Base-by-base conservation (phyloP, 2,329 filamentous ascomycete species). In the Apiospora kogelbergensis region DNA sequence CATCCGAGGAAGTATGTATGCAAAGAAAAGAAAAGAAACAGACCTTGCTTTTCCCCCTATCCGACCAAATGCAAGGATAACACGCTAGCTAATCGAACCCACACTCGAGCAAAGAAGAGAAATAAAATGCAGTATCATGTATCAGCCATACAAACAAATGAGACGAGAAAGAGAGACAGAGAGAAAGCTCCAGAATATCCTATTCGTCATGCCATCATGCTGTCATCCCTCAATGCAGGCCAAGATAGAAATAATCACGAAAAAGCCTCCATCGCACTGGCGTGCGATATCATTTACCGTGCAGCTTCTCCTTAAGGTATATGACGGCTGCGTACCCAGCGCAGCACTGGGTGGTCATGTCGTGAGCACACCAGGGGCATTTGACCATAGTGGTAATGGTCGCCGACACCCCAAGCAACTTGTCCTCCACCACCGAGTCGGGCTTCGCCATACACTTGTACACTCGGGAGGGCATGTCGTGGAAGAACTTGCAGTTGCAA, bases 311-410 rank as follows among this genome's bases (percentile, higher is more conserved):
- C 74, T 88, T 88, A 73, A 93, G 80, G 71, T 90, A 88, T 5
- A 93, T 86, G 60, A 90, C 84, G 1, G 91, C 88, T 13, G 89
- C 88, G 80, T 91, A 91, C 9, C 90, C 91, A 15, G 90, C 85
- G 76, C 91, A 93, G 79, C 91, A 93, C 69, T 80, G 81, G 17
- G 86, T 90, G 72, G 84, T 90, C 90, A 93, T 93, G 65, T 86
- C 86, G 79, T 93, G 91, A 57, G 83, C 83, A 77, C 91, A 93
- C 91, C 91, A 93, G 10, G 90, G 90, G 76, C 91, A 93, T 72
- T 86, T 88, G 37, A 91, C 87, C 75, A 85, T 87, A 72, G 89
- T 90, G 10, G 85, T 88, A 57, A 90, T 84, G 7, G 85, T 81
- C 1, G 88, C 88, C 48, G 84, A 84, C 60, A 89, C 87, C 0